Evolutionary conservation across 2,329 filamentous ascomycete genomes (phyloP), one percentile per base, ranked within the genome.

Genomic region (Nannizzia gypsea): DNA sequence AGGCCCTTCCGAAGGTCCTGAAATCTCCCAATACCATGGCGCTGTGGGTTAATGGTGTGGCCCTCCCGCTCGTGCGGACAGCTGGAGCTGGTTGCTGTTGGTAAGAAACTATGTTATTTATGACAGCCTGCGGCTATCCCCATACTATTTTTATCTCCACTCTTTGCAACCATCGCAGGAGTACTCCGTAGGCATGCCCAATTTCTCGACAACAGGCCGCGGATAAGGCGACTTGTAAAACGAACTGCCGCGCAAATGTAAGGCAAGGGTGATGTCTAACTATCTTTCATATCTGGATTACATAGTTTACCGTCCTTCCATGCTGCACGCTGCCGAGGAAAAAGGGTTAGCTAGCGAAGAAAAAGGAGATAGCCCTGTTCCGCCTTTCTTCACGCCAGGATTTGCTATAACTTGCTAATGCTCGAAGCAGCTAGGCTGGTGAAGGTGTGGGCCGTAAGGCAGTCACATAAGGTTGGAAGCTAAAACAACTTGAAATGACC

Each of bases 11-110:
- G n/a, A 52, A n/a, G 48, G 48, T 31, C 17, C 48, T 52, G 48
- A 52, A 52, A 52, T 52, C 48, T 52, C 48, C 48, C 48, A 52
- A 52, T 31, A 31, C 48, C 48, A 52, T 52, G 48, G 48, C 22
- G 48, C 48, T 28, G 48, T 22, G 48, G 48, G 28, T 24, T 52
- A 4, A 15, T 31, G 11, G 48, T 28, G 48, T 52, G 48, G 48
- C 26, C 26, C 48, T 52, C 48, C 26, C 48, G 48, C 42, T 46
- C 42, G 20, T 46, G 42, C 42, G 42, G n/a, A 24, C 42, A 28
- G 24, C 11, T 50, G 48, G 22, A 28, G 24, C 15, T 52, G 48
- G 48, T 31, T 13, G 9, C 22, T 36, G 31, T 31, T 50, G 44
- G 6, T 50, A 9, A 24, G 48, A 52, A 52, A 28, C 17, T 52